Conservation (phyloP, 1,284 basidiomycete species). For the Tilletia horrida region DNA sequence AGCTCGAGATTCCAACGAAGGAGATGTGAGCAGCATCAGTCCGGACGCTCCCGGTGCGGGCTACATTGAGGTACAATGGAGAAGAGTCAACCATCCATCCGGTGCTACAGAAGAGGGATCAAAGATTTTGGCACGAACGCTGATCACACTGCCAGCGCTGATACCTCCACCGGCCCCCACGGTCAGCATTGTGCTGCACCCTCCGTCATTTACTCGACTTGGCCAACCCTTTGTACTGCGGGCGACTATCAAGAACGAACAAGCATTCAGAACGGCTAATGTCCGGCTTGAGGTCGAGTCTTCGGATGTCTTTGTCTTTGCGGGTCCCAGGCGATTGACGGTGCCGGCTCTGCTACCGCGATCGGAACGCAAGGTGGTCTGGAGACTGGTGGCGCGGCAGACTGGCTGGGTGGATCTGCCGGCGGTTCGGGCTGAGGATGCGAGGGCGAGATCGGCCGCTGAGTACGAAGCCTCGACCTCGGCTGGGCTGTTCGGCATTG, state of each 20-base stretch:
- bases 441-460: background rate
- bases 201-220: background rate
- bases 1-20: background rate
- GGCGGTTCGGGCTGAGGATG: background rate
- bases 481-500: background rate
- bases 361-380: constrained; percentile 9
- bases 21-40: background rate
- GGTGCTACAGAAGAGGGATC: background rate
- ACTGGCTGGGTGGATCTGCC: background rate
- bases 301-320: constrained; percentile 14
- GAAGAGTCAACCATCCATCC: background rate
- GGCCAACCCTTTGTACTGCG: constrained; percentile 4
- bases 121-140: background rate
- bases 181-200: constrained; percentile 1
- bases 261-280: constrained; percentile 11
- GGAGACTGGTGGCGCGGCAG: constrained; percentile 12
- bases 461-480: background rate
- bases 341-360: constrained; percentile 8
- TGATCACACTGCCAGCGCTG: background rate
- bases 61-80: background rate
- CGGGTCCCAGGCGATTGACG: background rate
- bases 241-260: constrained; percentile 5
- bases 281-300: constrained; percentile 14
- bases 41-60: background rate
- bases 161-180: background rate